Evolutionary conservation across 139 green algal species (phyloP).

Genomic region (Volvox africanus): DNA sequence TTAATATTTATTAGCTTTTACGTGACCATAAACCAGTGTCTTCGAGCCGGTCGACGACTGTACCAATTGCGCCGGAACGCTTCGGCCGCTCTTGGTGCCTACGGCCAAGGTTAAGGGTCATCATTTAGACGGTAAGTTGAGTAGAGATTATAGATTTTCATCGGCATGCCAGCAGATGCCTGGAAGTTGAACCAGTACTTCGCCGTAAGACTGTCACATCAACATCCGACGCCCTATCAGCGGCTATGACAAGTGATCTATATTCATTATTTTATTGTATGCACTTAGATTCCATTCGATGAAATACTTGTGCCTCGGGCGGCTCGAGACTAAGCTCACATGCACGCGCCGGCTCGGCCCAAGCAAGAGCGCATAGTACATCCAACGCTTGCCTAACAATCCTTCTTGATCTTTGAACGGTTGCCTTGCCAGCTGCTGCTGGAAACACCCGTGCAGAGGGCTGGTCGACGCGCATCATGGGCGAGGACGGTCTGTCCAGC

Average conservation of each 20-base stretch:
- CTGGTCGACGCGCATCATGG: not conserved
- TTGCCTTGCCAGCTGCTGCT: not conserved
- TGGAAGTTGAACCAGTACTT: not conserved
- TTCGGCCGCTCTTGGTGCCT: not conserved
- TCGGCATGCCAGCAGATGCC: not conserved
- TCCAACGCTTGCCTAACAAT: too few relatives aligned
- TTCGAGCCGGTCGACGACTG: not conserved
- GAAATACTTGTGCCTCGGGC: not conserved
- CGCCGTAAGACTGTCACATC: not conserved
- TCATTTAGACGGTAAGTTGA: not conserved
- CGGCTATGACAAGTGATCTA: not conserved
- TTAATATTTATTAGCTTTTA: not conserved
- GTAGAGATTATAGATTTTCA: not conserved
- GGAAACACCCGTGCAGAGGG: not conserved
- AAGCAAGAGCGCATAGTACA: too few relatives aligned
- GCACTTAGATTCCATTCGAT: not conserved
- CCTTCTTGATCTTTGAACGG: too few relatives aligned
- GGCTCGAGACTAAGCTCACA: not conserved
- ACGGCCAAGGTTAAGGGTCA: not conserved
- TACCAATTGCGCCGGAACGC: not conserved
- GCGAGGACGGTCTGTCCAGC: not conserved
- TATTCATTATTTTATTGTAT: not conserved
- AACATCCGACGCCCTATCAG: too few relatives aligned
- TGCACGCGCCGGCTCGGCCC: not conserved
- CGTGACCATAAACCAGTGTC: not conserved